Percentiles rank a stretch among this genome's conserved stretches.
These are phyloP conservation scores for Ricinus communis DNA, from an alignment of 345 rosid genomes.

Conservation along the genomic window DNA sequence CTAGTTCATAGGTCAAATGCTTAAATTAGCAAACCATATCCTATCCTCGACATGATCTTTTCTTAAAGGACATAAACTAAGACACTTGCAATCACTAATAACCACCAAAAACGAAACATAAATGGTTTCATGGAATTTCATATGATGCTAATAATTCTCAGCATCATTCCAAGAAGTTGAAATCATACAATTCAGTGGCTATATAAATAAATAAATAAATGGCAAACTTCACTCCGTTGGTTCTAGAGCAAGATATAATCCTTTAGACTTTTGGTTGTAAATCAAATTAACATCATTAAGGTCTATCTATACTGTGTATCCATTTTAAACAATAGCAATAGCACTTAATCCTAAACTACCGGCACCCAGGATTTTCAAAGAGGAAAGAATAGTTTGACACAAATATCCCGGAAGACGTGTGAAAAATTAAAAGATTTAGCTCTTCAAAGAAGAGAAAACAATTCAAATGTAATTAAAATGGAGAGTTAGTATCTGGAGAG, in stretches of 20 bases:
- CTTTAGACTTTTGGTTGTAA: background rate
- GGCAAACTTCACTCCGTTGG: background rate
- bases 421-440: background rate
- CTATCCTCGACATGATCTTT: background rate
- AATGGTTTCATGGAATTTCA: background rate
- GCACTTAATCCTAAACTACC: background rate
- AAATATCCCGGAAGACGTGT: background rate
- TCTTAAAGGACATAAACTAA: background rate
- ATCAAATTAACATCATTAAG: background rate
- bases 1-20: background rate
- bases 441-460: background rate
- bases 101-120: background rate
- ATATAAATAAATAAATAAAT: background rate
- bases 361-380: background rate
- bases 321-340: background rate
- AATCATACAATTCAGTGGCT: background rate
- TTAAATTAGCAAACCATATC: background rate
- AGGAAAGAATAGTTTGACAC: background rate
- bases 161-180: background rate
- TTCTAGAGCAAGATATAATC: background rate
- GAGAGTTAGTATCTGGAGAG: too few species aligned
- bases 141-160: conserved; percentile 5
- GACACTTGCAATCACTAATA: background rate
- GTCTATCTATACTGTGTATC: background rate
- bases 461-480: too few species aligned